Evolutionary conservation across 2,329 filamentous ascomycete species (phyloP).

Genomic region (Celoporthe dispersa): DNA sequence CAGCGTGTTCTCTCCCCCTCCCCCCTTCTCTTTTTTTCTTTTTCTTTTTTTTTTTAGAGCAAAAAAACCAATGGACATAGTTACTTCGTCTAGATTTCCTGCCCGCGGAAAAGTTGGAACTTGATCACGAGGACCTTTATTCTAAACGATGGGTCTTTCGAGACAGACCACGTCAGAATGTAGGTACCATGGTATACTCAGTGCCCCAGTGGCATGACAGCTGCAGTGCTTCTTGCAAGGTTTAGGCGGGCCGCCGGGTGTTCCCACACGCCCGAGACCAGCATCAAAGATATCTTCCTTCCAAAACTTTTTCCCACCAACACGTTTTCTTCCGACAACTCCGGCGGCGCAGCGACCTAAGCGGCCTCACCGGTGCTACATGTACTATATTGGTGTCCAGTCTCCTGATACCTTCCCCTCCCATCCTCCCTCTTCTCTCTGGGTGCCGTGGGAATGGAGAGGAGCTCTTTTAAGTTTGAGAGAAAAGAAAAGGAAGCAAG

Average conservation of each 20-base stretch:
- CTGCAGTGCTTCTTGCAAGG: background rate
- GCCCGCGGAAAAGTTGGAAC: background rate
- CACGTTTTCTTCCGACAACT: background rate
- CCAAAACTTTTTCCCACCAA: too few relatives aligned
- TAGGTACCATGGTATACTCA: background rate
- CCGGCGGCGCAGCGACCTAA: background rate
- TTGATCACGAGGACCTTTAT: background rate
- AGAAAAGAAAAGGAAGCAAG: too few relatives aligned
- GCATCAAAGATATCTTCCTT: background rate
- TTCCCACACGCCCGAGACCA: background rate
- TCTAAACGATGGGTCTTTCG: background rate
- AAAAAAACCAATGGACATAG: too few relatives aligned
- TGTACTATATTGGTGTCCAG: background rate
- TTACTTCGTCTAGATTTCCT: background rate
- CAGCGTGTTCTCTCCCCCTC: too few relatives aligned
- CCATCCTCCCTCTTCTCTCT: background rate
- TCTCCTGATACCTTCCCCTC: background rate
- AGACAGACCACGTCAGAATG: background rate
- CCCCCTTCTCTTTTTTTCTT: background rate
- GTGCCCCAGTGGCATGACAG: background rate
- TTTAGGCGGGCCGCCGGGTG: background rate
- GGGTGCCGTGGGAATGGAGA: too few relatives aligned
- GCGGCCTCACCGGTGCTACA: too few relatives aligned
- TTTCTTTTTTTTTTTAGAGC: background rate
- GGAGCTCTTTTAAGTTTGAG: too few relatives aligned